These are phyloP conservation scores for Trichoderma orchidacearum DNA, from an alignment of 495 filamentous ascomycete genomes.

Conservation along the genomic window DNA sequence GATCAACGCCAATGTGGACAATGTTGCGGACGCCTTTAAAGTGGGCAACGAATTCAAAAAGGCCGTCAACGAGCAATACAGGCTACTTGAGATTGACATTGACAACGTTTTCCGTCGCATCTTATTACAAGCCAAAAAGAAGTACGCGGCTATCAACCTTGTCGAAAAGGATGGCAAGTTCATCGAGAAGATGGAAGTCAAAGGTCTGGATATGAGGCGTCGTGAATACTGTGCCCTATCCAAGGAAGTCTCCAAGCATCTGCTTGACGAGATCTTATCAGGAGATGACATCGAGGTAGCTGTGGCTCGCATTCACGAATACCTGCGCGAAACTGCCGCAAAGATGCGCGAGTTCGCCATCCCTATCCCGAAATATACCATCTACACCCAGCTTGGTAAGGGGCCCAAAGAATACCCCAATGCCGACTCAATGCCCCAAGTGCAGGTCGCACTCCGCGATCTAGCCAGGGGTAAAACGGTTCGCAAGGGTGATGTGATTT, in stretches of 20 bases:
- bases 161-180: constrained; percentile 80
- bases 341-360: constrained; percentile 72
- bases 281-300: constrained; percentile 86
- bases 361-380: constrained; percentile 77
- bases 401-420: constrained; percentile 86
- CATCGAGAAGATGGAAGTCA: constrained; percentile 90
- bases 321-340: constrained; percentile 64
- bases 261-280: constrained; percentile 84
- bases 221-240: constrained; percentile 91
- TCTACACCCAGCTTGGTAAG: constrained; percentile 95
- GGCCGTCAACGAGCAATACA: constrained; percentile 77
- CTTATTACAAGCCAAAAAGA: constrained; percentile 94
- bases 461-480: constrained; percentile 76
- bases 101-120: constrained; percentile 94
- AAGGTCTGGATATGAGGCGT: constrained; percentile 93
- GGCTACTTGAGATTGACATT: constrained; percentile 88
- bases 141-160: constrained; percentile 95
- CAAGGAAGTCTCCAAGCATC: constrained; percentile 75
- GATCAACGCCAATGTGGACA: constrained; percentile 97
- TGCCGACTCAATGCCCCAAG: constrained; percentile 87
- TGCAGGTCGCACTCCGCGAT: constrained; percentile 83
- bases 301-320: constrained; percentile 81
- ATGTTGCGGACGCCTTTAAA: constrained; percentile 77
- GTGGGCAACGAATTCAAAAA: constrained; percentile 60
- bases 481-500: constrained; percentile 87